Base-by-base conservation (phyloP, 306 rosid genomes). In the Erythrophleum fordii region DNA sequence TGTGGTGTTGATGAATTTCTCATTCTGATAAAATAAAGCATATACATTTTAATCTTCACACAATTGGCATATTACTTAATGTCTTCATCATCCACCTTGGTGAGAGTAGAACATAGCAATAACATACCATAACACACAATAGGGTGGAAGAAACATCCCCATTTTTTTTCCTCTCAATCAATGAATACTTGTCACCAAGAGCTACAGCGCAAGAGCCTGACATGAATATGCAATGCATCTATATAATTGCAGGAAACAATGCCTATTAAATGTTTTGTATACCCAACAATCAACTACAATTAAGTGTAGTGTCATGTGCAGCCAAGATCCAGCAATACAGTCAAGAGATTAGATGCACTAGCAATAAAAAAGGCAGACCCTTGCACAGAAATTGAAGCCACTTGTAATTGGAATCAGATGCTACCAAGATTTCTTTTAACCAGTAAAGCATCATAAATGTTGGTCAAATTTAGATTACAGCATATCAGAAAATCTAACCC, bases 1-100 rank as follows among this genome's bases (percentile, higher is more conserved):
- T 35, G 60, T 59, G 58, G 49, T 5, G 17, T 56, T 17, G 48
- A 56, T 29, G 35, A 69, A 74, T 55, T 74, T 58, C 52, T 74
- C 18, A 26, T 22, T 79, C 26, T 20, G 37, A 66, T 73, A 14
- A 49, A 22, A 77, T 14, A 65, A 78, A 72, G 62, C 20, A 62
- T 55, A 78, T 55, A 66, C 28, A 31, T 52, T n/a, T 44, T 45
- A 78, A 72, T 77, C 65, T 18, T 45, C 76, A 83, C 37, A 62
- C 1, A 68, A 23, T 31, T 16, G 2, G 77, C 61, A 67, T n/a
- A 65, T 55, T 53, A 62, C 58, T 60, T 75, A 72, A 11, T 64
- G 34, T 67, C 49, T 61, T 80, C 66, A 34, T 52, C 72, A 61
- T 84, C 29, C 81, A 59, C 55, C 23, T 17, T 59, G 61, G 56